Evolutionary conservation across 1,284 basidiomycete species (phyloP).

Genomic region (Somion occarium): DNA sequence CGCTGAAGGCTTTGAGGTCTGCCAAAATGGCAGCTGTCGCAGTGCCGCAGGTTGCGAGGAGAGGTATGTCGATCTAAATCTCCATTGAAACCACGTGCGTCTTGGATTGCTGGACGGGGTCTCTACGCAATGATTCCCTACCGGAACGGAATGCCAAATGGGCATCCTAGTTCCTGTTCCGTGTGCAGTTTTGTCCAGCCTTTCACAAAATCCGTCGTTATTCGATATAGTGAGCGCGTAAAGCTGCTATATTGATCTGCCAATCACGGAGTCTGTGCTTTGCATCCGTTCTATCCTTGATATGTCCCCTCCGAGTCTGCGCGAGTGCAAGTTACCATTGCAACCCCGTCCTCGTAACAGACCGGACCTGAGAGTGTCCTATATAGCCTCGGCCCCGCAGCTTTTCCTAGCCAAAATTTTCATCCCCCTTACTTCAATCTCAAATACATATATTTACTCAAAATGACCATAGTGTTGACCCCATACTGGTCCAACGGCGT

Average conservation of each 20-base stretch:
- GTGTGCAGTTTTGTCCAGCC: background rate
- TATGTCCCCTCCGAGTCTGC: background rate
- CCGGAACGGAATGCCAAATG: background rate
- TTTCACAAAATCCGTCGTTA: background rate
- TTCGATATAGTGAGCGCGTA: background rate
- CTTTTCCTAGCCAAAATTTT: background rate
- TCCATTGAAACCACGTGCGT: background rate
- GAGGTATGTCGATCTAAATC: background rate
- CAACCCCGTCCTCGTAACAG: background rate
- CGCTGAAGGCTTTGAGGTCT: background rate
- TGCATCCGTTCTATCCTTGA: background rate
- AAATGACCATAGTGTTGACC: slow-evolving; percentile 63
- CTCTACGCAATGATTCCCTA: background rate
- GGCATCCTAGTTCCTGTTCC: background rate
- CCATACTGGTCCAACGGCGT: slow-evolving; percentile 65
- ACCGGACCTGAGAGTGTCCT: background rate
- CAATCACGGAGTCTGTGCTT: background rate
- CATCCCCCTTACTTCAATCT: background rate
- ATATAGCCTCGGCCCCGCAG: background rate
- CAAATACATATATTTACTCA: background rate
- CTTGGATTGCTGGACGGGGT: background rate
- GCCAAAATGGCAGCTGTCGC: background rate
- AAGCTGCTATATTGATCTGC: background rate
- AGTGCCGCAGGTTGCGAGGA: background rate
- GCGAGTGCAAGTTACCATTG: background rate